Percentiles rank a stretch among this genome's conserved stretches.
Conservation (phyloP, 2,329 filamentous ascomycete genomes). For the Trichophyton mentagrophytes region DNA sequence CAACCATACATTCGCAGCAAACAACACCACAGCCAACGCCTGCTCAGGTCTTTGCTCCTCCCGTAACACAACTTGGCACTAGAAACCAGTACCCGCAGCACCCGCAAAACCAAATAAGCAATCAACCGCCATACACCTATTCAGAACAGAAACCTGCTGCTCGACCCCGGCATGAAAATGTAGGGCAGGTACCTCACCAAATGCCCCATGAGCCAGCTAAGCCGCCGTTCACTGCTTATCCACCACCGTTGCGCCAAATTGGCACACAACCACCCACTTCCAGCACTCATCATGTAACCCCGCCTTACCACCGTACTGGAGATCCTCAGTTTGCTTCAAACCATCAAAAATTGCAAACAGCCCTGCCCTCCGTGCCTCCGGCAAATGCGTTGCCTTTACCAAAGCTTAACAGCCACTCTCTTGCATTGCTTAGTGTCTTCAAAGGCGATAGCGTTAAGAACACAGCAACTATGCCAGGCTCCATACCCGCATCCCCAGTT, state of each 20-base stretch:
- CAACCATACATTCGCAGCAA: neutral
- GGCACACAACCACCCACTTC: neutral
- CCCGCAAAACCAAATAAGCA: neutral
- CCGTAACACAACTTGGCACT: neutral
- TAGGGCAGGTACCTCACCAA: neutral
- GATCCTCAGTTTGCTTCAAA: conserved; percentile 34
- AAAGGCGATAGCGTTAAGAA: conserved; percentile 28
- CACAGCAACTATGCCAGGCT: conserved; percentile 16
- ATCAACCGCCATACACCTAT: neutral
- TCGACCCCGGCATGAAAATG: neutral
- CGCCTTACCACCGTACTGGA: conserved; percentile 37
- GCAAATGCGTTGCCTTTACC: conserved; percentile 47
- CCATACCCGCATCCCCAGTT: conserved; percentile 13
- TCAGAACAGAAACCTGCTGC: neutral
- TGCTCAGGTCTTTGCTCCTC: neutral
- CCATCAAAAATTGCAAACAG: conserved; percentile 19
- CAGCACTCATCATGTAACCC: neutral
- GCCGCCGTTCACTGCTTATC: neutral
- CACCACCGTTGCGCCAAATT: neutral
- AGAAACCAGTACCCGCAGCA: neutral
- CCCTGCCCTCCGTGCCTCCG: conserved; percentile 37
- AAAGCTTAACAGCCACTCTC: conserved; percentile 45
- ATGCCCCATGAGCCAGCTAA: neutral
- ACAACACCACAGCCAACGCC: neutral
- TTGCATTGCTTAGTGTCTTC: conserved; percentile 47